These are phyloP conservation scores for Polyporus arcularius DNA, from an alignment of 768 basidiomycete genomes.

Conservation along the genomic window DNA sequence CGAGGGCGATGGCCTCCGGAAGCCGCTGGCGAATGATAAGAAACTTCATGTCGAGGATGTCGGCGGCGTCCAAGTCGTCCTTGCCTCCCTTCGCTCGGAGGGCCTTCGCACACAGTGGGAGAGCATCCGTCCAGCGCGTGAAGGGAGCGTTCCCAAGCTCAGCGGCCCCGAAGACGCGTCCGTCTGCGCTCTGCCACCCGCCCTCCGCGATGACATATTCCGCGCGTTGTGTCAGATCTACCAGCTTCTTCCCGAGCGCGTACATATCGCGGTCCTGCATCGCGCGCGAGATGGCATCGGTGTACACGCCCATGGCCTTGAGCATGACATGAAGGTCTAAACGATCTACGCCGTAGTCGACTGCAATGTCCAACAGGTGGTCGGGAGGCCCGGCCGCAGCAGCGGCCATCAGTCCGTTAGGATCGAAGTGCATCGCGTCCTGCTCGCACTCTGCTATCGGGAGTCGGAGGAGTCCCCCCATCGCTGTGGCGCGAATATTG, in stretches of 20 bases:
- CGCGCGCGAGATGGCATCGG: constrained; percentile 53
- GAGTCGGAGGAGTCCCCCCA: constrained; percentile 55
- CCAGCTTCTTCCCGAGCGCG: constrained; percentile 50
- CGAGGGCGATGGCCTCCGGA: constrained; percentile 48
- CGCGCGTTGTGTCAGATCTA: constrained; percentile 51
- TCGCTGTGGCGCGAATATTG: constrained; percentile 48
- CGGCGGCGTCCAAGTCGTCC: constrained; percentile 52
- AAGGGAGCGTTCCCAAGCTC: constrained; percentile 57
- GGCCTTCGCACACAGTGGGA: constrained; percentile 60
- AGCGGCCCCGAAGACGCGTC: constrained; percentile 42
- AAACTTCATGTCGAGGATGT: constrained; percentile 66
- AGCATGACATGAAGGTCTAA: constrained; percentile 45
- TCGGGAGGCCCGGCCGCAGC: constrained; percentile 43
- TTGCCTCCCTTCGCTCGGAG: constrained; percentile 45
- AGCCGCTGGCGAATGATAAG: constrained; percentile 50
- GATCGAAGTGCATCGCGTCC: constrained; percentile 51
- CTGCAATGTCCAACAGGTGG: constrained; percentile 47
- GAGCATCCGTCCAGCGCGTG: constrained; percentile 55
- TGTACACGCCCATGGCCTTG: constrained; percentile 43
- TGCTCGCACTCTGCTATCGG: constrained; percentile 43
- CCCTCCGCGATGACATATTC: constrained; percentile 65
- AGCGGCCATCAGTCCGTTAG: constrained; percentile 44
- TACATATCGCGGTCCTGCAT: constrained; percentile 51
- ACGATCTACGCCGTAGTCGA: constrained; percentile 47
- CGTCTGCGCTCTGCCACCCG: constrained; percentile 43